Base-by-base conservation (phyloP, 495 filamentous ascomycete species). In the Hypoxylon trugodes region DNA sequence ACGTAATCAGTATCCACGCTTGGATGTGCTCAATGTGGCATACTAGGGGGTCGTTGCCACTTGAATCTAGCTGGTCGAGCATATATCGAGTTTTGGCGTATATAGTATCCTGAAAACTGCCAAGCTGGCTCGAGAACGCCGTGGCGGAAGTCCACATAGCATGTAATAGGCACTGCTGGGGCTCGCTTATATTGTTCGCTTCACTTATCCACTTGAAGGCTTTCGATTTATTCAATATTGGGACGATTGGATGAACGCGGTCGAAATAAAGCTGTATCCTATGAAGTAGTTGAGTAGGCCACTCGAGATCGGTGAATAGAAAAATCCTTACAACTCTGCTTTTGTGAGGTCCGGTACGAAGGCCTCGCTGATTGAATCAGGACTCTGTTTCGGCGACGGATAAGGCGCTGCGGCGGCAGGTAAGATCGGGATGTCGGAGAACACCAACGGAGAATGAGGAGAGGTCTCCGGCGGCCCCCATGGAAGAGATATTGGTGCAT, bases 91-190 rank as follows among this genome's bases (percentile, higher is more conserved):
- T 82, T 26, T 83, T 77, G 3, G 65, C 65, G 62, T 86, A 85
- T 2, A 86, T 64, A 0, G 68, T 32, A 1, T 83, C 79, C 8
- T 79, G 72, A 8, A 81, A 66, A 9, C 74, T 66, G 16, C 79
- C 73, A 46, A 84, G 83, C 43, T 84, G 83, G 1, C 80, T 77
- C 0, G 84, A 86, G 3, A 81, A 67, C 0, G 79, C 78, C 24
- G 79, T 79, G 7, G 84, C 82, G 6, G 82, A 59, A 1, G 82
- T 81, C 78, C 82, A 84, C 82, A 86, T 85, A 25, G 84, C 82
- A 60, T 79, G 77, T 46, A 83, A 81, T 6, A 87, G 65, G 57
- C 81, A 82, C 30, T 73, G 52, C 28, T 74, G 71, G 21, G 73
- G 60, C 2, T 73, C 64, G 26, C 35, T 62, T 36, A 62, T 59